Percentiles rank a stretch among this genome's conserved stretches.
These are phyloP conservation scores for Tylopilus sp. DNA, from an alignment of 768 basidiomycete species.

Conservation along the genomic window DNA sequence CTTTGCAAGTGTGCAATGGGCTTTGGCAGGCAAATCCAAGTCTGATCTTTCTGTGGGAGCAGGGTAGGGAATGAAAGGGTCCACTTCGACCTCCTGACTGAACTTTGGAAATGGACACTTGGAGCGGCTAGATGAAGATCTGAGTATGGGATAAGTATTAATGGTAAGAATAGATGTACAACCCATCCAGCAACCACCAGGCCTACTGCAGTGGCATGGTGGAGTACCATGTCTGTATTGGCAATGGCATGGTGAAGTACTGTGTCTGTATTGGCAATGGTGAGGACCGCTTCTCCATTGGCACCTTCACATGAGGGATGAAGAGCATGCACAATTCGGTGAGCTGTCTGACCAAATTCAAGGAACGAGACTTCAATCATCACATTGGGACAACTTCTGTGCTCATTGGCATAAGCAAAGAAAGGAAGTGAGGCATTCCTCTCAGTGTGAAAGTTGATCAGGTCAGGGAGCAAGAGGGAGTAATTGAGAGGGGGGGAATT, in stretches of 20 bases:
- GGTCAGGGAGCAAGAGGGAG: slow-evolving; percentile 23
- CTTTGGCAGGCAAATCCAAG: slow-evolving; percentile 42
- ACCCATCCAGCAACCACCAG: slow-evolving; percentile 40
- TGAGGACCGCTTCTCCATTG: slow-evolving; percentile 19
- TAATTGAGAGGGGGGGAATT: slow-evolving; percentile 22
- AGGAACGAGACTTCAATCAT: slow-evolving; percentile 22
- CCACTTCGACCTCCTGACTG: slow-evolving; percentile 27
- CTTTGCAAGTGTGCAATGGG: slow-evolving; percentile 38
- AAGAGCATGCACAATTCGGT: slow-evolving; percentile 38
- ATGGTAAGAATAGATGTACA: slow-evolving; percentile 23
- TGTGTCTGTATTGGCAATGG: slow-evolving; percentile 31
- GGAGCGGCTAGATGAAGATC: slow-evolving; percentile 29
- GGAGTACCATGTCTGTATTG: slow-evolving; percentile 32
- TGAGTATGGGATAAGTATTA: slow-evolving; percentile 25
- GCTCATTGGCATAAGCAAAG: slow-evolving; percentile 18
- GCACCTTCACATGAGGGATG: slow-evolving; percentile 30
- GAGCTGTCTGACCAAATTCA: slow-evolving; percentile 29
- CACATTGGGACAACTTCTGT: not conserved
- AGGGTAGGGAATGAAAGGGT: slow-evolving; percentile 21
- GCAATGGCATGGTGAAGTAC: slow-evolving; percentile 33
- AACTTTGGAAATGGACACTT: slow-evolving; percentile 43
- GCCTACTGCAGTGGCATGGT: slow-evolving; percentile 33
- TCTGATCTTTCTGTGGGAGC: slow-evolving; percentile 10
- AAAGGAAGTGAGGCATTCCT: slow-evolving; percentile 24
- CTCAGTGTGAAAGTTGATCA: slow-evolving; percentile 24